These are phyloP conservation scores for Sungouiella thailandica DNA, from an alignment of 805 yeast species.

Conservation along the genomic window DNA sequence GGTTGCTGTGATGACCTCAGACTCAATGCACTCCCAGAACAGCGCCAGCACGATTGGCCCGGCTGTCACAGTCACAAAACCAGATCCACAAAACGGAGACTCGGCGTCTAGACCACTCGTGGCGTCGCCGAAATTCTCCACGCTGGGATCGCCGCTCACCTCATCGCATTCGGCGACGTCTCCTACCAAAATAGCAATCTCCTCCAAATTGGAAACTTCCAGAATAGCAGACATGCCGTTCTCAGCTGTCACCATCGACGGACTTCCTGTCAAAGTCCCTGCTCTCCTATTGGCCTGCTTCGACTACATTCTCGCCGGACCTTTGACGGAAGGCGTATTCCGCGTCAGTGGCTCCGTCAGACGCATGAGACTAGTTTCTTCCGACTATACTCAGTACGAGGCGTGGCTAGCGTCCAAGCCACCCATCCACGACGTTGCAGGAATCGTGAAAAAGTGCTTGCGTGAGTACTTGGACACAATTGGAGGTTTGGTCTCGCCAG, in stretches of 20 bases:
- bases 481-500: conserved; percentile 9
- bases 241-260: conserved; percentile 1
- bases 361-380: conserved; percentile 17
- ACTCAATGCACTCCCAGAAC: too few species aligned
- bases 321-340: conserved; percentile 25
- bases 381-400: conserved; percentile 13
- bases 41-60: too few species aligned
- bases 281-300: conserved; percentile 18
- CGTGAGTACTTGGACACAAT: conserved; percentile 12
- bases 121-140: too few species aligned
- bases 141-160: too few species aligned
- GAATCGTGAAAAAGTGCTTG: conserved; percentile 21
- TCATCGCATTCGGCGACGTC: too few species aligned
- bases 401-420: conserved; percentile 17
- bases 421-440: conserved; percentile 24
- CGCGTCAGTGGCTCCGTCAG: conserved; percentile 28
- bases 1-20: too few species aligned
- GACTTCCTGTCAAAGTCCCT: conserved; percentile 11
- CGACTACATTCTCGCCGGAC: conserved; percentile 14
- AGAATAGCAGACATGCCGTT: too few species aligned
- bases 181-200: too few species aligned
- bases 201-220: too few species aligned
- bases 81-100: too few species aligned
- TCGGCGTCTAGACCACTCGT: too few species aligned
- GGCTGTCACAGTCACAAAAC: too few species aligned